Evolutionary conservation across 805 yeast species (phyloP).

Genomic region (Saccharomycopsis capsularis): DNA sequence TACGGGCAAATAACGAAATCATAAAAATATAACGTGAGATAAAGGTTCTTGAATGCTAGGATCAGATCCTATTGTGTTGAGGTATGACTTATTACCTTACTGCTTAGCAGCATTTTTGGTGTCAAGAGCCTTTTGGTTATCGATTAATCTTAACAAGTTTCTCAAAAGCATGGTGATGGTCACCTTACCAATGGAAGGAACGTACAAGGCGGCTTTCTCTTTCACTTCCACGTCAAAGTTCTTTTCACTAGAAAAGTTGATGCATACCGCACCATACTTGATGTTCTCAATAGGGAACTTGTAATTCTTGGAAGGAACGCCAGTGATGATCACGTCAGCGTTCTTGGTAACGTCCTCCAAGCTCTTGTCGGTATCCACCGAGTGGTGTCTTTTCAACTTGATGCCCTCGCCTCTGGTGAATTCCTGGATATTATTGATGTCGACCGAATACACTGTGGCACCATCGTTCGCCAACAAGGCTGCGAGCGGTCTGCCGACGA

Average conservation of each 20-base stretch:
- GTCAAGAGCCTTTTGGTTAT: constrained; percentile 40
- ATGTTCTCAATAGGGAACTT: constrained; percentile 80
- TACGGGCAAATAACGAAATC: too few relatives aligned
- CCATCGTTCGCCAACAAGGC: constrained; percentile 96
- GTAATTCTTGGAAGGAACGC: constrained; percentile 80
- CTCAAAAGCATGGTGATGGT: constrained; percentile 92
- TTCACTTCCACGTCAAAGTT: constrained; percentile 77
- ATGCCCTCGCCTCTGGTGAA: constrained; percentile 94
- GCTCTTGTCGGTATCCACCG: constrained; percentile 46
- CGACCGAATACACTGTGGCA: constrained; percentile 90
- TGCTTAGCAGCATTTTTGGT: not conserved
- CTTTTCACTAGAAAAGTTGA: constrained; percentile 84
- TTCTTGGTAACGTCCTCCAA: constrained; percentile 59
- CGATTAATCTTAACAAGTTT: constrained; percentile 74
- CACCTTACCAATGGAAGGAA: constrained; percentile 94
- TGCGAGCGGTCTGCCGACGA: constrained; percentile 95
- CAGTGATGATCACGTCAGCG: constrained; percentile 92
- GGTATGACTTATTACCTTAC: too few relatives aligned
- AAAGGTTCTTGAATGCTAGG: too few relatives aligned
- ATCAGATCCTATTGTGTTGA: too few relatives aligned
- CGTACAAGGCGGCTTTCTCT: constrained; percentile 81
- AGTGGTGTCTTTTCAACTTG: constrained; percentile 74
- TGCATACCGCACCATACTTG: constrained; percentile 81
- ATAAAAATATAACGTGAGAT: too few relatives aligned
- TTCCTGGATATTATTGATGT: constrained; percentile 77